phyloP scores from a whole-genome alignment of 75 land plant genomes.

The Cryptomeria japonica region DNA sequence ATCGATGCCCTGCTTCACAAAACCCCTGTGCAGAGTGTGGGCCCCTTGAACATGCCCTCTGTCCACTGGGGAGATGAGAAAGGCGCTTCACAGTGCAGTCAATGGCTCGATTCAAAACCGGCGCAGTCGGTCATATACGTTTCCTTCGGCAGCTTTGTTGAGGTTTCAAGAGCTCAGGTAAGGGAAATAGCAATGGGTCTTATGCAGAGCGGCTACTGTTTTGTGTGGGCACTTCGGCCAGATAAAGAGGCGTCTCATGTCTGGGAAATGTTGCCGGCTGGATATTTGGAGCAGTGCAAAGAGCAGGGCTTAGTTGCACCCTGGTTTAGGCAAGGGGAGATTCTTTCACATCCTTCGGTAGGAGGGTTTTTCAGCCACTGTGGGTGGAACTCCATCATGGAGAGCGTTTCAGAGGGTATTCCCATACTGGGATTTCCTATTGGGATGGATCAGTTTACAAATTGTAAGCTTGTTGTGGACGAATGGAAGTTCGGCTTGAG shows the following conservation, averaged over 20 bases:
- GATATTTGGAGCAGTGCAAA: no score
- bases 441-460: conserved; percentile 11
- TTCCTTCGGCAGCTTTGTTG: conserved; percentile 15
- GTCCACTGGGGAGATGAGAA: not conserved
- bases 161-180: conserved; percentile 14
- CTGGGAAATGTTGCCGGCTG: not conserved
- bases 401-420: conserved; percentile 24
- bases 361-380: conserved; percentile 36
- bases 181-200: conserved; percentile 19
- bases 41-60: not conserved
- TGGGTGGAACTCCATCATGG: conserved; percentile 33
- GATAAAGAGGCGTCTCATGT: not conserved
- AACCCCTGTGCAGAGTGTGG: not conserved
- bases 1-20: conserved; percentile 3
- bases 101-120: conserved; percentile 20
- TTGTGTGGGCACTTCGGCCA: conserved; percentile 22
- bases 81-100: not conserved
- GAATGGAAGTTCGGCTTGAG: conserved; percentile 21
- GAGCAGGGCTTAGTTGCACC: conserved; percentile 3
- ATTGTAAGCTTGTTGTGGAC: conserved; percentile 13
- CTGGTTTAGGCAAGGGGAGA: conserved; percentile 19
- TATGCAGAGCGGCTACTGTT: conserved; percentile 1
- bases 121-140: conserved; percentile 17
- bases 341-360: conserved; percentile 27
- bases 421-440: conserved; percentile 32